A percentile compares a stretch with the other conserved stretches of the same genome.
Evolutionary conservation across 225 moss, liverwort and hornwort genomes (phyloP).

Genomic region (Polytrichum commune): DNA sequence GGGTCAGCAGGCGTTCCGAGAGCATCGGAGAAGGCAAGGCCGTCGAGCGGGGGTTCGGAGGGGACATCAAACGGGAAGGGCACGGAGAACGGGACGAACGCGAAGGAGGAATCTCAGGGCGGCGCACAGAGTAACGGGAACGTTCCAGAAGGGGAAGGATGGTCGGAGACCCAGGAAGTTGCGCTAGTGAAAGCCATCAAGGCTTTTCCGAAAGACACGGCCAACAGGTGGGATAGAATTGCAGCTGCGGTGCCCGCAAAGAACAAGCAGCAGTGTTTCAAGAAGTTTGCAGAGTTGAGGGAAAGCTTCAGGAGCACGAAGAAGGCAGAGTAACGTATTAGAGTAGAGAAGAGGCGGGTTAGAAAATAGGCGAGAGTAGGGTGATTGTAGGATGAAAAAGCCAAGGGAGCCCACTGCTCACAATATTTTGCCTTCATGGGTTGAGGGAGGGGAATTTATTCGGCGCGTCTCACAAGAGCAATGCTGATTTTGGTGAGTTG

Average conservation of each 20-base stretch:
- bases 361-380: constrained; percentile 13
- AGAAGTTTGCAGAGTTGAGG: constrained; percentile 78
- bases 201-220: constrained; percentile 77
- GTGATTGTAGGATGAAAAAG: constrained; percentile 8
- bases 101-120: constrained; percentile 24
- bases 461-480: constrained; percentile 28
- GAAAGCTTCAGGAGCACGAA: constrained; percentile 85
- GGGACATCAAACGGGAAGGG: constrained; percentile 21
- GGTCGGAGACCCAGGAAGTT: constrained; percentile 83
- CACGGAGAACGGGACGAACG: constrained; percentile 20
- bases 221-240: constrained; percentile 90
- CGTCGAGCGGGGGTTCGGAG: constrained; percentile 12
- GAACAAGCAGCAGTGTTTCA: constrained; percentile 77
- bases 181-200: constrained; percentile 86
- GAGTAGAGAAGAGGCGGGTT: constrained; percentile 13
- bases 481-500: constrained; percentile 35
- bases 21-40: constrained; percentile 3
- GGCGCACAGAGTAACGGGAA: constrained; percentile 43
- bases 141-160: constrained; percentile 45
- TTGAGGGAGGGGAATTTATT: constrained; percentile 19
- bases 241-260: constrained; percentile 82
- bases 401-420: not conserved
- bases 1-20: constrained; percentile 14
- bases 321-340: constrained; percentile 50
- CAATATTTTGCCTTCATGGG: constrained; percentile 9